A percentile compares a stretch with the other conserved stretches of the same genome.
These are phyloP conservation scores for Glycyrrhiza uralensis DNA, from an alignment of 306 rosid species.

Conservation along the genomic window DNA sequence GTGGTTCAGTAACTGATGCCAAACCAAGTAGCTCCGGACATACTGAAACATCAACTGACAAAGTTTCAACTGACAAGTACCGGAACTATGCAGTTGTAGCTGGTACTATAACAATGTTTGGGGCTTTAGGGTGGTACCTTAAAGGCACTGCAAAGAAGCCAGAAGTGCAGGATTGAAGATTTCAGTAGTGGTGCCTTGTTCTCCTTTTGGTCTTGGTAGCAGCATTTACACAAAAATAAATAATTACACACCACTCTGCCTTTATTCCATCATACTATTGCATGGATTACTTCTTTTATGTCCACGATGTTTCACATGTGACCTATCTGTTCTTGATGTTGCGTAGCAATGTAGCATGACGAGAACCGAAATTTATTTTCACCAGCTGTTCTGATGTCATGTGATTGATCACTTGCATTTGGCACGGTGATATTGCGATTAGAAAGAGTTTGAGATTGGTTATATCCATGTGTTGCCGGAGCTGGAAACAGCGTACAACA, in stretches of 20 bases:
- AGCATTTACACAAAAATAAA: slow-evolving; percentile 33
- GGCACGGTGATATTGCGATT: too few relatives aligned
- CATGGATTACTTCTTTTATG: slow-evolving; percentile 19
- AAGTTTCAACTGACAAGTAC: slow-evolving; percentile 75
- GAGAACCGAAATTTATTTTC: neutral
- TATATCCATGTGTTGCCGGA: too few relatives aligned
- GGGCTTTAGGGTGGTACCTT: slow-evolving; percentile 82
- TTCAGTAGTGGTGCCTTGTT: slow-evolving; percentile 17
- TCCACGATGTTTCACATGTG: slow-evolving; percentile 7
- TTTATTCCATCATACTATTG: neutral
- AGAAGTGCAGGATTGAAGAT: slow-evolving; percentile 75
- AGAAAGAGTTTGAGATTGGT: too few relatives aligned
- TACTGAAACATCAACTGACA: slow-evolving; percentile 50
- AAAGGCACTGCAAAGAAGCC: slow-evolving; percentile 82
- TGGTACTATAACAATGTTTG: slow-evolving; percentile 57
- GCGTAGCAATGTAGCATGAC: slow-evolving; percentile 12
- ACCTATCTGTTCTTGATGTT: slow-evolving; percentile 13
- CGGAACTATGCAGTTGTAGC: slow-evolving; percentile 87
- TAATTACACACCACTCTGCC: slow-evolving; percentile 20
- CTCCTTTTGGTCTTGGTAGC: slow-evolving; percentile 21
- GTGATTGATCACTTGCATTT: slow-evolving; percentile 11
- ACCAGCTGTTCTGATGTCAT: neutral
- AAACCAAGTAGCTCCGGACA: slow-evolving; percentile 49
- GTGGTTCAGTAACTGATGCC: slow-evolving; percentile 59
- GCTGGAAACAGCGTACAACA: too few relatives aligned